A percentile compares a stretch with the other conserved stretches of the same genome.
Evolutionary conservation across 208 protist genomes (phyloP).

Genomic region (Leishmania turanica): DNA sequence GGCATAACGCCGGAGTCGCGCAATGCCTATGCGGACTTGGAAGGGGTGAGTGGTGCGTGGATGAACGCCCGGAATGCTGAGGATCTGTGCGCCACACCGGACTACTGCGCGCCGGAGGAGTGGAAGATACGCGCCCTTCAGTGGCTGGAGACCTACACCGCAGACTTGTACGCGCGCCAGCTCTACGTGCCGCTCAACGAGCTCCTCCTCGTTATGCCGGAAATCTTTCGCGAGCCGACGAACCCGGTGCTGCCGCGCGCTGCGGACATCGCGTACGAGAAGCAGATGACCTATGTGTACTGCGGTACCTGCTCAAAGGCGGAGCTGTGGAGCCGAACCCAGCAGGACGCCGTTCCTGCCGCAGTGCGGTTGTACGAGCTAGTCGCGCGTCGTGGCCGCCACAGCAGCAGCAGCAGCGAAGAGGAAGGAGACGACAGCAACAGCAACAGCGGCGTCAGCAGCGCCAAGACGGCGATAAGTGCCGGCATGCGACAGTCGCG

Average conservation of each 20-base stretch:
- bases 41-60: slow-evolving; percentile 27
- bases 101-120: slow-evolving; percentile 38
- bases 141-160: slow-evolving; percentile 82
- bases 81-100: slow-evolving; percentile 4
- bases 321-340: slow-evolving; percentile 40
- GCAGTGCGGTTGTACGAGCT: slow-evolving; percentile 30
- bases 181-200: slow-evolving; percentile 86
- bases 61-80: slow-evolving; percentile 11
- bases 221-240: slow-evolving; percentile 59
- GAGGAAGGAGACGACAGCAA: neutral
- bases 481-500: neutral
- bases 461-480: neutral
- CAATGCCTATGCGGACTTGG: slow-evolving; percentile 6
- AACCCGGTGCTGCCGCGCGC: slow-evolving; percentile 69
- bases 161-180: slow-evolving; percentile 52
- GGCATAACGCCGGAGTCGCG: neutral
- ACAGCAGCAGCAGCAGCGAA: slow-evolving; percentile 30
- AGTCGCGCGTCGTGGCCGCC: slow-evolving; percentile 16
- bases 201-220: slow-evolving; percentile 74
- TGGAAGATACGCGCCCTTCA: slow-evolving; percentile 84
- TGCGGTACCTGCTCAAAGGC: slow-evolving; percentile 69
- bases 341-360: slow-evolving; percentile 23
- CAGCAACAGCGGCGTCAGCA: neutral
- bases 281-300: slow-evolving; percentile 84
- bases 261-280: slow-evolving; percentile 76